A percentile compares a stretch with the other conserved stretches of the same genome.
These are phyloP conservation scores for Colletotrichum siamense DNA, from an alignment of 2,329 filamentous ascomycete genomes.

Conservation along the genomic window DNA sequence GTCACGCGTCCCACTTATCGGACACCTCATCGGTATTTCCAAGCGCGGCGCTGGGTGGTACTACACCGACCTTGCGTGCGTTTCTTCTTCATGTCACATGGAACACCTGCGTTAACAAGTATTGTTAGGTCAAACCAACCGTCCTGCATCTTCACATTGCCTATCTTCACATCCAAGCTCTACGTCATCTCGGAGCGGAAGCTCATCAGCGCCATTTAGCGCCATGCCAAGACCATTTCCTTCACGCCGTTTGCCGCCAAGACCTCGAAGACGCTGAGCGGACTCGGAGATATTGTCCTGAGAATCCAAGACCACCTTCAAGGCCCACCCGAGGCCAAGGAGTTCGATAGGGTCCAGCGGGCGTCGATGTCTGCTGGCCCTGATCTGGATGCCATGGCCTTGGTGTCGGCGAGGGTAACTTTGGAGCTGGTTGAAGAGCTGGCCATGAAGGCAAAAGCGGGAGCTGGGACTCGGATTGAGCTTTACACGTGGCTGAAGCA, in stretches of 20 bases:
- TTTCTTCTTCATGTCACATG: rapidly evolving
- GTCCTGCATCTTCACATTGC: not conserved
- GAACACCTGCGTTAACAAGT: not conserved
- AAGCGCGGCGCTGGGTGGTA: not conserved
- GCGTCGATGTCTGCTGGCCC: not conserved
- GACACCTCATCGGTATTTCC: not conserved
- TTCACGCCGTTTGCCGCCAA: constrained; percentile 1
- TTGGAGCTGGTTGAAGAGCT: not conserved
- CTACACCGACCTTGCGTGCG: not conserved
- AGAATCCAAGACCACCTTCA: not conserved
- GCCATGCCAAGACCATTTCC: not conserved
- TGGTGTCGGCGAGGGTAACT: not conserved
- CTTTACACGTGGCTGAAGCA: constrained; percentile 1
- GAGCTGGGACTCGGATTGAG: not conserved
- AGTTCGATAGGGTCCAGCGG: not conserved
- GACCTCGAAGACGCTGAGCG: not conserved
- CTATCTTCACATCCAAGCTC: not conserved
- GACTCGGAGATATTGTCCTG: not conserved
- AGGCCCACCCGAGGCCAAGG: not conserved
- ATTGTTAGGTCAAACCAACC: not conserved
- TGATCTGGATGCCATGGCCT: not conserved
- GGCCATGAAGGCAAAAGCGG: not conserved
- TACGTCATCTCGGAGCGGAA: not conserved
- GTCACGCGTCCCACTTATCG: constrained; percentile 6
- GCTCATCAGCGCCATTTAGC: not conserved